A percentile compares a stretch with the other conserved stretches of the same genome.
Evolutionary conservation across 2,329 filamentous ascomycete species (phyloP).

Genomic region (Coniella lustricola): DNA sequence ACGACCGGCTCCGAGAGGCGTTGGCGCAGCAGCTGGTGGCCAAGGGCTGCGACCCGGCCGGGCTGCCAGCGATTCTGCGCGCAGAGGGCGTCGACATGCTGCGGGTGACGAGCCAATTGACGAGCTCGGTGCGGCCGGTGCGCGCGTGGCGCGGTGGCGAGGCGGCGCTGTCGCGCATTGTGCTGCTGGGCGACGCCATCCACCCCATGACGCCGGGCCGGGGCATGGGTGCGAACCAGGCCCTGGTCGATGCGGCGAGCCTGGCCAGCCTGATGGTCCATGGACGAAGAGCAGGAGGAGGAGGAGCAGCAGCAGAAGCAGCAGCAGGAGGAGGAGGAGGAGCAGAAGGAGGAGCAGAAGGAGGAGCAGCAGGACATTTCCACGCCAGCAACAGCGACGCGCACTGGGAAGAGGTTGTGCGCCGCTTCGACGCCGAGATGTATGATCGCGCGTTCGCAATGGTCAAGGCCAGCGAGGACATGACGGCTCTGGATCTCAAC

Average conservation of each 20-base stretch:
- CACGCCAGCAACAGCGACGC: background rate
- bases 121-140: background rate
- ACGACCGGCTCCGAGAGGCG: background rate
- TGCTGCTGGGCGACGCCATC: background rate
- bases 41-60: background rate
- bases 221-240: background rate
- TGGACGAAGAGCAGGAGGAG: too few relatives aligned
- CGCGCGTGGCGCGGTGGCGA: background rate
- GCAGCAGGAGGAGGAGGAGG: too few relatives aligned
- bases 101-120: background rate
- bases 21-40: background rate
- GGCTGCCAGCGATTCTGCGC: background rate
- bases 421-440: background rate
- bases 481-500: background rate
- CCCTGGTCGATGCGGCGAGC: background rate
- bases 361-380: too few relatives aligned
- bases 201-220: background rate
- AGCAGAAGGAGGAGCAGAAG: too few relatives aligned
- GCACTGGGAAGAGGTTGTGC: background rate
- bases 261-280: background rate
- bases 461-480: constrained; percentile 1
- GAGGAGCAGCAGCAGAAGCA: too few relatives aligned
- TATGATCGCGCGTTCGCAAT: background rate
- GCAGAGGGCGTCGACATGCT: background rate
- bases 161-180: background rate